A percentile compares a stretch with the other conserved stretches of the same genome.
Conservation (phyloP, 2,329 filamentous ascomycete species). For the Pyrenophora teres region DNA sequence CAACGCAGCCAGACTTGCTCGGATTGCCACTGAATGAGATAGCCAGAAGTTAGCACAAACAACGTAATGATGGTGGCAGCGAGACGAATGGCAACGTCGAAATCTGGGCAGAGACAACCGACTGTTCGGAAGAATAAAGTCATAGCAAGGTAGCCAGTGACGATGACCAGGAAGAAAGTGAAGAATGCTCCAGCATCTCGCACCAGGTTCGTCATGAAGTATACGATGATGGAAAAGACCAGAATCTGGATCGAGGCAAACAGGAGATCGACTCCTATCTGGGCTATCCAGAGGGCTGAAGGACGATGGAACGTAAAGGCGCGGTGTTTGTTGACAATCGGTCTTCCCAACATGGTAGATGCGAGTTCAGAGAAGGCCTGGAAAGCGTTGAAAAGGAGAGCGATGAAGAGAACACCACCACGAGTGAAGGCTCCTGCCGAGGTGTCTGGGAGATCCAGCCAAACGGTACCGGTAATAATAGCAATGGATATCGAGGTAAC, state of each 20-base stretch:
- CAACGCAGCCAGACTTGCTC: slow-evolving; percentile 81
- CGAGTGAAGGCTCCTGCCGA: slow-evolving; percentile 76
- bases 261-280: slow-evolving; percentile 77
- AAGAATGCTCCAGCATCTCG: slow-evolving; percentile 55
- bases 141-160: slow-evolving; percentile 50
- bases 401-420: slow-evolving; percentile 79
- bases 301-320: slow-evolving; percentile 83
- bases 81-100: slow-evolving; percentile 82
- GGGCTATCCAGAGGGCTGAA: slow-evolving; percentile 80
- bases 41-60: slow-evolving; percentile 81
- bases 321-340: slow-evolving; percentile 82
- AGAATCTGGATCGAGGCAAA: slow-evolving; percentile 72
- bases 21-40: slow-evolving; percentile 77
- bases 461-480: slow-evolving; percentile 79
- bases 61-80: slow-evolving; percentile 78
- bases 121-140: slow-evolving; percentile 53
- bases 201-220: slow-evolving; percentile 56
- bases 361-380: slow-evolving; percentile 80
- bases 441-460: slow-evolving; percentile 68
- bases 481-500: slow-evolving; percentile 72
- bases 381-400: slow-evolving; percentile 85
- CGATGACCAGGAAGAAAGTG: slow-evolving; percentile 54
- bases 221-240: slow-evolving; percentile 53
- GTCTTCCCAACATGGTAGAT: slow-evolving; percentile 73
- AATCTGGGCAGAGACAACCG: slow-evolving; percentile 75